A percentile compares a stretch with the other conserved stretches of the same genome.
These are phyloP conservation scores for Passalora sequoiae DNA, from an alignment of 2,329 filamentous ascomycete genomes.

Conservation along the genomic window DNA sequence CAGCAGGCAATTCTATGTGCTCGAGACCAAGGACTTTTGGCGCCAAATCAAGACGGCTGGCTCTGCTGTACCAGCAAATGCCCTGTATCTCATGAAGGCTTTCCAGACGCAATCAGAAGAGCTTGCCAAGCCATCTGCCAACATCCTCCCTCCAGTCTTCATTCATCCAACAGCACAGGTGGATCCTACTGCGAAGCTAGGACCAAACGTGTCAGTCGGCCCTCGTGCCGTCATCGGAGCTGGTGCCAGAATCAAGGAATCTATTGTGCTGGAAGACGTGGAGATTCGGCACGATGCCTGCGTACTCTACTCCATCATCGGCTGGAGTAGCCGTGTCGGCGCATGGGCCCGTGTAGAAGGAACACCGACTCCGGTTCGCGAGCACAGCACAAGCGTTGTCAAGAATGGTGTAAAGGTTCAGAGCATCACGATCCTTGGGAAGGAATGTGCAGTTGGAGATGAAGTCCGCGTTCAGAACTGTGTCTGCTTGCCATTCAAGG, in stretches of 20 bases:
- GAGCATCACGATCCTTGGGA: conserved; percentile 94
- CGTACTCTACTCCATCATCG: conserved; percentile 91
- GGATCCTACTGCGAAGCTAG: conserved; percentile 91
- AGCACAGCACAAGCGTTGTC: conserved; percentile 88
- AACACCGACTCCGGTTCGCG: conserved; percentile 78
- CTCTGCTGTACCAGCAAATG: conserved; percentile 93
- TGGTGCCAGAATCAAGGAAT: conserved; percentile 88
- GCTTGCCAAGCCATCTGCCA: conserved; percentile 74
- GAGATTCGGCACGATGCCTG: conserved; percentile 97
- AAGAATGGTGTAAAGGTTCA: conserved; percentile 99
- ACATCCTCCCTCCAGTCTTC: conserved; percentile 87
- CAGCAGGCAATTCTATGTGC: conserved; percentile 95
- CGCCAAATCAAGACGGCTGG: conserved; percentile 99
- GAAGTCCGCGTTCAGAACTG: conserved; percentile 97
- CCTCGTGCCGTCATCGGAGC: conserved; percentile 80
- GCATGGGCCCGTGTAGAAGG: conserved; percentile 98
- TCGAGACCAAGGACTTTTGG: conserved; percentile 99
- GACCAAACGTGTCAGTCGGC: conserved; percentile 92
- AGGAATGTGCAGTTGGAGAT: conserved; percentile 90
- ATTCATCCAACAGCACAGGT: conserved; percentile 89
- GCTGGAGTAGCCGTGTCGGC: conserved; percentile 91
- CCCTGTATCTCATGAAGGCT: conserved; percentile 91
- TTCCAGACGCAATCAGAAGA: conserved; percentile 77
- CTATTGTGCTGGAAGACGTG: conserved; percentile 87
- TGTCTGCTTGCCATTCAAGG: conserved; percentile 94